phyloP scores from a whole-genome alignment of 495 filamentous ascomycete species.

The Elaphomyces granulatus region DNA sequence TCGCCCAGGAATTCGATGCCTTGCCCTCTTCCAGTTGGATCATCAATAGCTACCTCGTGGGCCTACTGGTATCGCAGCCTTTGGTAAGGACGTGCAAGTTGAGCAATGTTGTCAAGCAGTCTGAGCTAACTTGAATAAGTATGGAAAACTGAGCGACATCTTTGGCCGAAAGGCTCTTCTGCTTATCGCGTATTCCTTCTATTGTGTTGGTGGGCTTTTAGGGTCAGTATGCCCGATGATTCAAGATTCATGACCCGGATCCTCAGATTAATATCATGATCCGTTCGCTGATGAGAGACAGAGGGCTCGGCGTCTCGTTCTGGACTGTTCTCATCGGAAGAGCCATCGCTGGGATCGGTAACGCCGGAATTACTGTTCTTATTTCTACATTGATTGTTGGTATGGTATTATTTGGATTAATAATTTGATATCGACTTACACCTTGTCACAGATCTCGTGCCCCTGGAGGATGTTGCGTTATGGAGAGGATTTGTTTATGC shows the following conservation, averaged over 20 bases:
- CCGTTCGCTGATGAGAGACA: slow-evolving; percentile 11
- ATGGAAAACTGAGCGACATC: slow-evolving; percentile 34
- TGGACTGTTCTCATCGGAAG: slow-evolving; percentile 42
- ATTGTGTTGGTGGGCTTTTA: slow-evolving; percentile 27
- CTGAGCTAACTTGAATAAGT: too few relatives aligned
- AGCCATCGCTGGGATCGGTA: slow-evolving; percentile 43
- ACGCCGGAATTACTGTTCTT: slow-evolving; percentile 41
- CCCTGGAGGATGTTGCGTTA: slow-evolving; percentile 48
- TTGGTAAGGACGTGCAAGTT: too few relatives aligned
- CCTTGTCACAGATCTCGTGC: slow-evolving; percentile 41
- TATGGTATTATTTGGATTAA: slow-evolving; percentile 13
- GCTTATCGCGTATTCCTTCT: slow-evolving; percentile 27
- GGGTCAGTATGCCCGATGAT: too few relatives aligned
- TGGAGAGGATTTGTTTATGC: slow-evolving; percentile 57
- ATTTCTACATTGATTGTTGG: slow-evolving; percentile 48
- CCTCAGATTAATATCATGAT: background rate
- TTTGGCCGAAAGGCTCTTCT: slow-evolving; percentile 31
- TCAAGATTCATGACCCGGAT: background rate
- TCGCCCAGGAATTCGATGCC: too few relatives aligned
- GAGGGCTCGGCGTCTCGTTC: slow-evolving; percentile 37
- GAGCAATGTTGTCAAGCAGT: too few relatives aligned
- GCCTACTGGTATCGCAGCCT: too few relatives aligned
- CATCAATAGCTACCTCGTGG: too few relatives aligned
- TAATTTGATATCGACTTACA: background rate
- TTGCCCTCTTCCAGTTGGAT: too few relatives aligned